Evolutionary conservation across 148 eudicot species (phyloP).

Genomic region (Tetragonia tetragonoides): DNA sequence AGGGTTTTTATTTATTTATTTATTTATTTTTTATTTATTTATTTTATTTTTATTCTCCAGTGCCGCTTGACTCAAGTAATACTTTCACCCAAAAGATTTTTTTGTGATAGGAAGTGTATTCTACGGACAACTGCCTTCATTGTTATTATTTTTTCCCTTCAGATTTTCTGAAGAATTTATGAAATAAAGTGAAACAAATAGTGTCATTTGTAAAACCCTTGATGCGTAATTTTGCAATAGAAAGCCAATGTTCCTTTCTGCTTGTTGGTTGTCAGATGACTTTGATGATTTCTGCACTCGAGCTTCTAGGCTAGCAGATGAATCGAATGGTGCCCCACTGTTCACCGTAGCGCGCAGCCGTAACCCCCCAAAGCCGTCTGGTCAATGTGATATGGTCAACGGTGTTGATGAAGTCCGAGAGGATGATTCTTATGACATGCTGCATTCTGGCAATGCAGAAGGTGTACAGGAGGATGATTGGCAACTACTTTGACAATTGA

Average conservation of each 20-base stretch:
- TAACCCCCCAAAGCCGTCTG: slow-evolving; percentile 32
- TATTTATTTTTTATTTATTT: too few relatives aligned
- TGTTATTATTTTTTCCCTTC: too few relatives aligned
- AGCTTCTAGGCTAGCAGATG: slow-evolving; percentile 62
- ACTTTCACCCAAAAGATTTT: too few relatives aligned
- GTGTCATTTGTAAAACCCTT: not conserved
- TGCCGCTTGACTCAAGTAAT: too few relatives aligned
- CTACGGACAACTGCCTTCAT: too few relatives aligned
- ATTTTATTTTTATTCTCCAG: too few relatives aligned
- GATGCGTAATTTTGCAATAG: not conserved
- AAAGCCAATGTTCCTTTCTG: not conserved
- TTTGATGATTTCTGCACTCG: slow-evolving; percentile 75
- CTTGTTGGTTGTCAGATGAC: slow-evolving; percentile 45
- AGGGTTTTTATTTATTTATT: too few relatives aligned
- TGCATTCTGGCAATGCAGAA: slow-evolving; percentile 29
- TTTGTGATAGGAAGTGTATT: too few relatives aligned
- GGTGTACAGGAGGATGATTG: slow-evolving; percentile 72
- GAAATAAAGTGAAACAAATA: too few relatives aligned
- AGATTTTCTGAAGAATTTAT: not conserved
- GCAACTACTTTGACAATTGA: slow-evolving; percentile 61
- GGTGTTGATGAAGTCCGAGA: slow-evolving; percentile 21
- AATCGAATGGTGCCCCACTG: slow-evolving; percentile 80
- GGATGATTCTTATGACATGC: slow-evolving; percentile 42
- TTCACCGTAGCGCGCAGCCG: slow-evolving; percentile 65
- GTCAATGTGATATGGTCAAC: slow-evolving; percentile 14